A percentile compares a stretch with the other conserved stretches of the same genome.
Conservation (phyloP, 345 rosid species). For the Gossypium sturtianum region DNA sequence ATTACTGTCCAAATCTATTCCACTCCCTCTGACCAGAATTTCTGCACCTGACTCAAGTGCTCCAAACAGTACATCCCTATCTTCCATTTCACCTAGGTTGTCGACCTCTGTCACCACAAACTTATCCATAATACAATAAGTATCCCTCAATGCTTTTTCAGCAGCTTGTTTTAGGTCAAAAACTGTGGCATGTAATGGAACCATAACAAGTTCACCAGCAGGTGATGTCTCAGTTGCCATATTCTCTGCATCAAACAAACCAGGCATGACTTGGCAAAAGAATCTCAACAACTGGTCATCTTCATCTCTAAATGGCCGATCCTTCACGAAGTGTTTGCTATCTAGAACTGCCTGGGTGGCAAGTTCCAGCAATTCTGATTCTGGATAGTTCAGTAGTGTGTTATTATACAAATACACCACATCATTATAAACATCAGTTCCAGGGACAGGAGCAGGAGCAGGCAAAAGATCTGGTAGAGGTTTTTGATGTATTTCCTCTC, state of each 20-base stretch:
- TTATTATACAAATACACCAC: conserved; percentile 40
- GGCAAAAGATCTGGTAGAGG: conserved; percentile 14
- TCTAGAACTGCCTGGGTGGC: conserved; percentile 59
- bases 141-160: conserved; percentile 56
- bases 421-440: conserved; percentile 52
- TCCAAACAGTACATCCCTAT: conserved; percentile 43
- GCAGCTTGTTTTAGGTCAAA: conserved; percentile 58
- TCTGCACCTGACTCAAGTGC: conserved; percentile 46
- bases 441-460: conserved; percentile 23
- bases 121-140: conserved; percentile 52
- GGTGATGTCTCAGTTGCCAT: conserved; percentile 24
- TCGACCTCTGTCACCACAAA: conserved; percentile 51
- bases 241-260: conserved; percentile 23
- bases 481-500: conserved; percentile 14
- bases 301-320: conserved; percentile 56
- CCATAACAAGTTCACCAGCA: conserved; percentile 53
- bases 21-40: conserved; percentile 45
- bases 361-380: conserved; percentile 34
- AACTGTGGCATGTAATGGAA: conserved; percentile 60
- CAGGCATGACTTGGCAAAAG: conserved; percentile 48
- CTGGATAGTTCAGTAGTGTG: conserved; percentile 55
- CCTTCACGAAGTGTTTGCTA: conserved; percentile 72
- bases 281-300: conserved; percentile 40
- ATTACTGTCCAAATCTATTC: conserved; percentile 34
- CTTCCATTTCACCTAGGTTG: conserved; percentile 37